These are phyloP conservation scores for Pinus tabuliformis DNA, from an alignment of 75 land plant genomes.

Conservation along the genomic window DNA sequence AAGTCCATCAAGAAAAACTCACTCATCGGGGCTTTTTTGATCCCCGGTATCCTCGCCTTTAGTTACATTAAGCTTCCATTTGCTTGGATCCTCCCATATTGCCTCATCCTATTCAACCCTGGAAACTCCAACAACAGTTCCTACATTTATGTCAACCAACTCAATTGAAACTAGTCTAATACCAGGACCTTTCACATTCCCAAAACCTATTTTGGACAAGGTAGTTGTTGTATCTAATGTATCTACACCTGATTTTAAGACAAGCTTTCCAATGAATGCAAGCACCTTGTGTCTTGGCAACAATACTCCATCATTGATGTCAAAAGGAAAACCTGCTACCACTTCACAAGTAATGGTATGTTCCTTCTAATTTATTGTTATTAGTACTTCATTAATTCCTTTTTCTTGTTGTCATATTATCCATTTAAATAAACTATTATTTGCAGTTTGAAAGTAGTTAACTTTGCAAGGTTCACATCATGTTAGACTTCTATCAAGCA, in stretches of 20 bases:
- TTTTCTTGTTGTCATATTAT: too few relatives aligned
- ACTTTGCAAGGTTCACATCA: too few relatives aligned
- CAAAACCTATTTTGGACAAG: background rate
- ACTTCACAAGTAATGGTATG: constrained; percentile 52
- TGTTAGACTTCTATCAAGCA: too few relatives aligned
- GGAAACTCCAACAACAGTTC: constrained; percentile 23
- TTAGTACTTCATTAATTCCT: too few relatives aligned
- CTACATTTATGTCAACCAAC: too few relatives aligned
- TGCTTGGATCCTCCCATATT: constrained; percentile 44
- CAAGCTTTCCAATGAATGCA: constrained; percentile 11
- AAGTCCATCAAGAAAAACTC: constrained; percentile 58
- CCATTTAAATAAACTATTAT: too few relatives aligned
- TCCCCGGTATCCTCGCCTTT: constrained; percentile 17
- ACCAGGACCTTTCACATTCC: too few relatives aligned
- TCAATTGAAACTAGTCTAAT: too few relatives aligned
- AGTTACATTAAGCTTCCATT: constrained; percentile 14
- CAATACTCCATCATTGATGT: constrained; percentile 31
- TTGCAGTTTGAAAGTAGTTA: too few relatives aligned
- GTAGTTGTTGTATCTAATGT: constrained; percentile 18
- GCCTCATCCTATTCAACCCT: constrained; percentile 16
- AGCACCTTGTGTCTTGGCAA: constrained; percentile 33
- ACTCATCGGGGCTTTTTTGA: constrained; percentile 57
- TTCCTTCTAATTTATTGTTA: background rate
- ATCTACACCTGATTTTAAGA: background rate
- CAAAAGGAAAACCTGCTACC: constrained; percentile 30